Evolutionary conservation across 2,329 filamentous ascomycete genomes (phyloP).

Genomic region (Colletotrichum higginsianum): DNA sequence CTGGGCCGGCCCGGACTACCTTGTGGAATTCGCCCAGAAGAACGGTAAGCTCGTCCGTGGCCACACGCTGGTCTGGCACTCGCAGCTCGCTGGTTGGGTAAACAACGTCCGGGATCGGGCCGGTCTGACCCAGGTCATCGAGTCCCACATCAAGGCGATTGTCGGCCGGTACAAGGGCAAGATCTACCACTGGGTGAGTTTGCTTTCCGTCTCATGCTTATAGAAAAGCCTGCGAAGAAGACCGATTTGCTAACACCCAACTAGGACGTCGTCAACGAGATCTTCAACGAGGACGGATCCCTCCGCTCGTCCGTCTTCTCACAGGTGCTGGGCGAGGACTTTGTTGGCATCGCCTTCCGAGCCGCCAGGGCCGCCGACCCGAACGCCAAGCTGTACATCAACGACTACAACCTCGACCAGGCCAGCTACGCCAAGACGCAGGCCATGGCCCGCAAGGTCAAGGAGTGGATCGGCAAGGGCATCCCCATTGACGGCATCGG

Average conservation of each 20-base stretch:
- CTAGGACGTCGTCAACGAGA: constrained; percentile 75
- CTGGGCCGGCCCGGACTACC: constrained; percentile 69
- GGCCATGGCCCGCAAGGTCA: constrained; percentile 71
- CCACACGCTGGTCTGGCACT: constrained; percentile 78
- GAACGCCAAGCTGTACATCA: constrained; percentile 80
- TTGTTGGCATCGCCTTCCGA: constrained; percentile 78
- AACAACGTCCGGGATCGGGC: constrained; percentile 65
- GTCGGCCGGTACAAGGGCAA: constrained; percentile 75
- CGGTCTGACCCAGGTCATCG: constrained; percentile 68
- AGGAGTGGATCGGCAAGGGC: constrained; percentile 74
- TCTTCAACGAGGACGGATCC: constrained; percentile 73
- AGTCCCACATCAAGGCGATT: constrained; percentile 72
- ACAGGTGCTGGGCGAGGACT: constrained; percentile 78
- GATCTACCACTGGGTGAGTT: constrained; percentile 68
- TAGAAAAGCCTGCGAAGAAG: background rate
- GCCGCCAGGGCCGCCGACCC: constrained; percentile 78
- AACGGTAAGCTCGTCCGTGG: constrained; percentile 75
- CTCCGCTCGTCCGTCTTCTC: constrained; percentile 76
- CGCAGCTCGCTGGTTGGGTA: constrained; percentile 73
- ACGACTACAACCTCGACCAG: constrained; percentile 79
- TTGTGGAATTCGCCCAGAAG: constrained; percentile 69
- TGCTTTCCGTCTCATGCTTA: background rate
- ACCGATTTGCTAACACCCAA: constrained; percentile 18
- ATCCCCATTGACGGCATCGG: constrained; percentile 76
- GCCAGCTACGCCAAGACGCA: constrained; percentile 71